A percentile compares a stretch with the other conserved stretches of the same genome.
These are phyloP conservation scores for Sporothrix sp. DNA, from an alignment of 2,329 filamentous ascomycete genomes.

Conservation along the genomic window DNA sequence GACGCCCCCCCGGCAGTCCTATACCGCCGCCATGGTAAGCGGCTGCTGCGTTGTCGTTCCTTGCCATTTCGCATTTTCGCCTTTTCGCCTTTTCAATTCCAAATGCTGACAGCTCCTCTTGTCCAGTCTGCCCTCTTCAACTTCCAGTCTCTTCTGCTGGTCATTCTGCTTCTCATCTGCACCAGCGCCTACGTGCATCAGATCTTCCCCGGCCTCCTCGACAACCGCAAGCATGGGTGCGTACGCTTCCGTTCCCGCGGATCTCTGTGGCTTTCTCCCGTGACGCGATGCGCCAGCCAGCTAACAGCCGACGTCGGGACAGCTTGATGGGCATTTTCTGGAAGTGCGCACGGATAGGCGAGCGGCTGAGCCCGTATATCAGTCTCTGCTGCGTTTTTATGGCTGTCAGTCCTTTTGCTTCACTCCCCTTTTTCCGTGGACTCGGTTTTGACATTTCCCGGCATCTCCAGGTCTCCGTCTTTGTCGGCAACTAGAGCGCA, in stretches of 20 bases:
- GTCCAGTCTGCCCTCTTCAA: conserved; percentile 93
- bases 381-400: conserved; percentile 88
- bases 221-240: conserved; percentile 83
- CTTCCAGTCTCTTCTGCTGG: conserved; percentile 91
- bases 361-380: conserved; percentile 89
- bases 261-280: background rate
- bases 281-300: no score
- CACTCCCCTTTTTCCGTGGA: background rate
- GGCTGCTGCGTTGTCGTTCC: background rate
- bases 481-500: conserved; percentile 15
- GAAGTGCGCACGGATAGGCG: conserved; percentile 89
- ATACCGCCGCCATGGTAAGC: no score
- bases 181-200: conserved; percentile 90
- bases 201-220: conserved; percentile 80
- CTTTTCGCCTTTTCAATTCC: no score
- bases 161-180: conserved; percentile 90
- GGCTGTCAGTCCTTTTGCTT: conserved; percentile 50
- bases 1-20: no score
- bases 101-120: no score
- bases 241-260: conserved; percentile 24
- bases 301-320: background rate
- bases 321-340: conserved; percentile 82
- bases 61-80: background rate
- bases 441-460: background rate
- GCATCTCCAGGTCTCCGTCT: conserved; percentile 14